Base-by-base conservation (phyloP, 345 rosid species). In the Ricinus communis region DNA sequence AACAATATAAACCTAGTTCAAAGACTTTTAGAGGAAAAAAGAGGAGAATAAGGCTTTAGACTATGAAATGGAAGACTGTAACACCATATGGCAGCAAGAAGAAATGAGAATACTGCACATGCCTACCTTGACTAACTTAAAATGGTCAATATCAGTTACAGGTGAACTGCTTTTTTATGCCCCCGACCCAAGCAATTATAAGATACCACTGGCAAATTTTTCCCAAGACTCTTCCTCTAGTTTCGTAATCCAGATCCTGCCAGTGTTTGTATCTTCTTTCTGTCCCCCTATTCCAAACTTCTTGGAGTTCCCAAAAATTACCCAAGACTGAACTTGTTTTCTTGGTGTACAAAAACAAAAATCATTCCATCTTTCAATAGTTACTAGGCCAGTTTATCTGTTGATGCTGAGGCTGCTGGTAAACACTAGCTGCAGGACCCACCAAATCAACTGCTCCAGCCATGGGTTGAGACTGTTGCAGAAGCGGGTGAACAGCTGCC, bases 341-440 rank as follows among this genome's bases (percentile, higher is more conserved):
- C 64, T 66, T 43, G 70, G 75, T 77, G 70, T 72, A 68, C 72
- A 69, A 82, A 81, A 71, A 47, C 41, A 83, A 72, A 62, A 82
- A 65, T 33, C 70, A 52, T 59, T 72, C 74, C 70, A 70, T 74
- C 72, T 77, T 77, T 91, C 82, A 93, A 82, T 91, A 93, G 84
- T 82, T 91, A 77, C 90, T 85, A 13, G 97, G 93, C 97, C 97
- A 93, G 71, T 88, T 88, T 75, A 89, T 81, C 76, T 89, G 98
- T 74, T 88, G 85, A 76, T 91, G 98, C 85, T 91, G 98, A 41
- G 96, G 85, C 79, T 89, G 98, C 86, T 89, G 98, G 81, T 87
- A 93, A 75, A 89, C 89, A 72, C 69, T 87, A 64, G 89, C 86
- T 12, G 85, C 80, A 41, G 93, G 87, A 74, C 91, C 89, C 60